These are phyloP conservation scores for Pyracantha coccinea DNA, from an alignment of 331 rosid genomes.

Conservation along the genomic window DNA sequence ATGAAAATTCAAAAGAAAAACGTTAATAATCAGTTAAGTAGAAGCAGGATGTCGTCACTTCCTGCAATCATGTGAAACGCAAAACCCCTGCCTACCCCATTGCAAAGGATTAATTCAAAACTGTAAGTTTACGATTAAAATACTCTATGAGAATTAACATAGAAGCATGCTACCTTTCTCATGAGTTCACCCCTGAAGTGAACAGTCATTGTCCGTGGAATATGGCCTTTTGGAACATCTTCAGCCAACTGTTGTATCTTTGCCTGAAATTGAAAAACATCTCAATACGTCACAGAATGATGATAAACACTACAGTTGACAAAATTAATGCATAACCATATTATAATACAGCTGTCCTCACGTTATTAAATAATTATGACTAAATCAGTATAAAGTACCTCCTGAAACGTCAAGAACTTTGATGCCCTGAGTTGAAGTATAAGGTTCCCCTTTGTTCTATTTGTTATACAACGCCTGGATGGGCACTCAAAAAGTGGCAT, in stretches of 20 bases:
- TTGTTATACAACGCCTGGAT: conserved; percentile 63
- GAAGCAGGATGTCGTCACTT: neutral
- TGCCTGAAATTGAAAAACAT: conserved; percentile 58
- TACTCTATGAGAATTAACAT: neutral
- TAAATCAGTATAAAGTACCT: conserved; percentile 34
- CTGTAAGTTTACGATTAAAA: neutral
- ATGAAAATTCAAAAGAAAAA: neutral
- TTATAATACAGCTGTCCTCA: neutral
- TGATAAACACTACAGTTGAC: neutral
- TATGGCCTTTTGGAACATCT: conserved; percentile 97
- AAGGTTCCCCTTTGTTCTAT: conserved; percentile 67
- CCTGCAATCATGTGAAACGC: neutral
- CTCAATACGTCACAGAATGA: neutral
- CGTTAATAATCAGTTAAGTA: conserved; percentile 2
- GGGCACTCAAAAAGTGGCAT: conserved; percentile 95
- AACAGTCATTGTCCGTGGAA: conserved; percentile 91
- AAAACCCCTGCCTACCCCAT: neutral
- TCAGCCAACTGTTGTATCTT: conserved; percentile 95
- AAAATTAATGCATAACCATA: conserved; percentile 1
- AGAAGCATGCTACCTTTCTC: conserved; percentile 58
- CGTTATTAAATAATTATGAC: neutral
- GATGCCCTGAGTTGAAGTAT: conserved; percentile 97
- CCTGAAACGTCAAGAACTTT: conserved; percentile 93
- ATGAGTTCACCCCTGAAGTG: conserved; percentile 98
- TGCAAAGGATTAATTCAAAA: neutral